Evolutionary conservation across 352 stramenopile species (phyloP), one percentile per base, ranked within the genome.

Genomic region (Thraustochytrium sp.): DNA sequence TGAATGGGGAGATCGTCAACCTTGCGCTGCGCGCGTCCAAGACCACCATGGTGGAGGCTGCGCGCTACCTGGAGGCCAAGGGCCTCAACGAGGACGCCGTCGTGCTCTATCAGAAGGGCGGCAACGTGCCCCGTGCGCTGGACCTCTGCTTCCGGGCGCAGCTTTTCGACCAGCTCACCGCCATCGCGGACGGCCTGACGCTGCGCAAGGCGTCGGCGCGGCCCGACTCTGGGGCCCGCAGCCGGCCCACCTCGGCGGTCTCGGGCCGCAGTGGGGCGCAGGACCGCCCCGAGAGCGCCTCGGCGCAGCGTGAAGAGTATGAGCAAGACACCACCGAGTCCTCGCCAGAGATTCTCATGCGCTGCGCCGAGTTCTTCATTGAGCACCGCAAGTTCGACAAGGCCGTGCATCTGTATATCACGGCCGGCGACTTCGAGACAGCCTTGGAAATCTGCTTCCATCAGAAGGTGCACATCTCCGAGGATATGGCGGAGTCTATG

Each of bases 41-140:
- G 63, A 23, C 4, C 65, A 74, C 74, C 3, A 88, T 88, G 84
- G 44, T 83, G 4, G 84, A 87, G 40, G 83, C 82, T 1, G 84
- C 84, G 55, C 34, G 65, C 38, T 97, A 98, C 85, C 97, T 98
- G 80, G 93, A 98, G 84, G 76, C 87, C 11, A 94, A 96, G 34
- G 89, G 91, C n/a, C 92, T 96, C 65, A 92, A 94, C 86, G 93
- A 97, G 68, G 97, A 98, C 72, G 94, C 95, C 0, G 93, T 97
- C 46, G 90, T 96, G 75, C 89, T 98, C 0, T 98, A 96, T 83
- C 89, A 97, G 63, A 97, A 96, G 85, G 93, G 92, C 48, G 94
- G 94, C 5, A 91, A 98, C 61, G 89, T 95, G 36, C 85, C 90
- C 23, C 93, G 94, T 49, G 95, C 95, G n/a, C 86, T 98, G 1